phyloP scores from a whole-genome alignment of 2,329 filamentous ascomycete species.

The Cephalotrichum gorgonifer region DNA sequence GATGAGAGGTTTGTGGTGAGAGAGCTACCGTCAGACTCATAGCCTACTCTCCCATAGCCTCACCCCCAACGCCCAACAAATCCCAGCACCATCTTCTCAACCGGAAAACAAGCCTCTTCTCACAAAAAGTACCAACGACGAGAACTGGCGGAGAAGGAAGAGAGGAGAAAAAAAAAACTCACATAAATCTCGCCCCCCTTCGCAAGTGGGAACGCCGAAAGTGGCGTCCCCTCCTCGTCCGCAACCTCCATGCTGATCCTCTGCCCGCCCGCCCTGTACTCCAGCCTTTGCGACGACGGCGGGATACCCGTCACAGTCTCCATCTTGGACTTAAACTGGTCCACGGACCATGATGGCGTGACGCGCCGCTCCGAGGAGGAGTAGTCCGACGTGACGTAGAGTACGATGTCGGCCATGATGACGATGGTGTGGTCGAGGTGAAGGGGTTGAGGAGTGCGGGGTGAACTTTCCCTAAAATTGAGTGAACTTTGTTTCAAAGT shows the following conservation, averaged over 20 bases:
- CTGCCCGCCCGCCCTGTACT: conserved; percentile 52
- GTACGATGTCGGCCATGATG: conserved; percentile 61
- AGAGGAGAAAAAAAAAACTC: conserved; percentile 29
- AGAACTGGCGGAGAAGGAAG: neutral
- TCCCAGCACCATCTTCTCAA: too few relatives aligned
- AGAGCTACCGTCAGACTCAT: too few relatives aligned
- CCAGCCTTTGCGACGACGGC: conserved; percentile 65
- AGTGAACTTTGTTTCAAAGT: too few relatives aligned
- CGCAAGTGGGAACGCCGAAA: conserved; percentile 56
- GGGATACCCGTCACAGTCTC: conserved; percentile 91
- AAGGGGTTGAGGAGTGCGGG: neutral
- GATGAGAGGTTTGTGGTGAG: too few relatives aligned
- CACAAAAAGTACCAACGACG: too few relatives aligned
- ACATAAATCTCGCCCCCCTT: conserved; percentile 74
- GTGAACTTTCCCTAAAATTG: too few relatives aligned
- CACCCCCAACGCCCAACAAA: too few relatives aligned
- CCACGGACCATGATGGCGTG: conserved; percentile 84
- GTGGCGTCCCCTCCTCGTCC: conserved; percentile 60
- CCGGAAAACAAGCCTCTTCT: too few relatives aligned
- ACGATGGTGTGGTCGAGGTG: neutral
- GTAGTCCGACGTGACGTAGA: conserved; percentile 66
- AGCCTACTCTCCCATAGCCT: too few relatives aligned
- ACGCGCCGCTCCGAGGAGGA: conserved; percentile 80
- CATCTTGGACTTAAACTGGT: conserved; percentile 73
- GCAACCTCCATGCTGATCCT: conserved; percentile 55